phyloP scores from a whole-genome alignment of 371 early-diverging fungal genomes.

The Massospora cicadina region DNA sequence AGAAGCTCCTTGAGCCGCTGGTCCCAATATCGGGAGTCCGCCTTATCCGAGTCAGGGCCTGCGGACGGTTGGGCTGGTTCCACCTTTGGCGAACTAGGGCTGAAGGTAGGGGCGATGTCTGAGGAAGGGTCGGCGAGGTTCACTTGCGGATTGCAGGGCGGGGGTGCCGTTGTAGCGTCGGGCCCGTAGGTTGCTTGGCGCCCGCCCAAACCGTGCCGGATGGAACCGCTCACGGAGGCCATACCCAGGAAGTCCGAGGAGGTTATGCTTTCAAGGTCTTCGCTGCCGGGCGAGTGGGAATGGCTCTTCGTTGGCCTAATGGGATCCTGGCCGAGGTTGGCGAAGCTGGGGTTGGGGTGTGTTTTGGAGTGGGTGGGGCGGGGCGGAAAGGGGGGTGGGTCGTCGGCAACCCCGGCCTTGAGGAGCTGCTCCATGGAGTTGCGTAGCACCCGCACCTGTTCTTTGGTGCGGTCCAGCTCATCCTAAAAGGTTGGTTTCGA shows the following conservation, averaged over 20 bases:
- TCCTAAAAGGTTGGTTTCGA: neutral
- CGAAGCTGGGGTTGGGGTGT: neutral
- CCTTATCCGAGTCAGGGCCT: neutral
- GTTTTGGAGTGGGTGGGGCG: neutral
- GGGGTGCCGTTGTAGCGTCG: too few relatives aligned
- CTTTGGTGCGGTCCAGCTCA: constrained; percentile 6
- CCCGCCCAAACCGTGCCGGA: neutral
- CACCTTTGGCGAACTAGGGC: neutral
- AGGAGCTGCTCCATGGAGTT: neutral
- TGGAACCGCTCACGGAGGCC: neutral
- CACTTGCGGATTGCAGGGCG: neutral
- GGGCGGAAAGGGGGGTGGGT: neutral
- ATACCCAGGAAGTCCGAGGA: neutral
- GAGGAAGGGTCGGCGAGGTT: neutral
- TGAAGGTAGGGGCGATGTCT: neutral
- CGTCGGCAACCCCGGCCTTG: constrained; percentile 2
- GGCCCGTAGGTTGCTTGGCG: too few relatives aligned
- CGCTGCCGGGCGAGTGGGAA: neutral
- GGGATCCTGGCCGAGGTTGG: neutral
- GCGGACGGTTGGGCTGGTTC: neutral
- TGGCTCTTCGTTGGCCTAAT: neutral
- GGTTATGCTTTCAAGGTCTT: neutral
- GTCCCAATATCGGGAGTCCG: neutral
- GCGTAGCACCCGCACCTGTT: neutral
- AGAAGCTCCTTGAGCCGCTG: neutral